Evolutionary conservation across 805 yeast genomes (phyloP).

Genomic region (Hanseniaspora singularis): DNA sequence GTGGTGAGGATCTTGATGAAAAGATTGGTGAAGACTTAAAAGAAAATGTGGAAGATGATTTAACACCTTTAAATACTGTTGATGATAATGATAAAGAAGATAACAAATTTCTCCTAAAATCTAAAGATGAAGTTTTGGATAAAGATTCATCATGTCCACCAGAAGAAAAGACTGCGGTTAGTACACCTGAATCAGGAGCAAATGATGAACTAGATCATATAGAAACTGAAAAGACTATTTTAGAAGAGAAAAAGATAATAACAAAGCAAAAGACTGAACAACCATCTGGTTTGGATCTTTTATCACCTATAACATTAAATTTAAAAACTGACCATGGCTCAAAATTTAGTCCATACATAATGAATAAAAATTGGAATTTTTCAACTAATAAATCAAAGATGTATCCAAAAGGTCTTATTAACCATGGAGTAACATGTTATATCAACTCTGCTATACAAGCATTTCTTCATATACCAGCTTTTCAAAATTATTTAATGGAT

Average conservation of each 20-base stretch:
- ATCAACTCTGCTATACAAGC: slow-evolving; percentile 93
- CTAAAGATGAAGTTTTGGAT: neutral
- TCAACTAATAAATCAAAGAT: slow-evolving; percentile 31
- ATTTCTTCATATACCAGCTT: slow-evolving; percentile 78
- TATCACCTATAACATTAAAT: slow-evolving; percentile 20
- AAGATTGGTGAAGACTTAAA: slow-evolving; percentile 23
- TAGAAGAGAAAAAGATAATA: too few relatives aligned
- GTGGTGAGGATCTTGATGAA: slow-evolving; percentile 25
- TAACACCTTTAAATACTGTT: too few relatives aligned
- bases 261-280: slow-evolving; percentile 6
- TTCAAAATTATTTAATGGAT: slow-evolving; percentile 60
- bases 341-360: slow-evolving; percentile 39
- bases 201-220: slow-evolving; percentile 17
- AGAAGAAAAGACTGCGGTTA: neutral
- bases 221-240: too few relatives aligned
- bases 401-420: slow-evolving; percentile 60
- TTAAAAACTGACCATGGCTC: slow-evolving; percentile 55
- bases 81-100: too few relatives aligned
- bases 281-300: neutral
- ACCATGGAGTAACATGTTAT: slow-evolving; percentile 93
- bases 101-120: too few relatives aligned
- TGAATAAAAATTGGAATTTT: slow-evolving; percentile 60
- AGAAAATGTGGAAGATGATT: slow-evolving; percentile 16
- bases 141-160: neutral
- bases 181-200: neutral